Evolutionary conservation across 352 stramenopile species (phyloP).

Genomic region (Phytophthora citricola): DNA sequence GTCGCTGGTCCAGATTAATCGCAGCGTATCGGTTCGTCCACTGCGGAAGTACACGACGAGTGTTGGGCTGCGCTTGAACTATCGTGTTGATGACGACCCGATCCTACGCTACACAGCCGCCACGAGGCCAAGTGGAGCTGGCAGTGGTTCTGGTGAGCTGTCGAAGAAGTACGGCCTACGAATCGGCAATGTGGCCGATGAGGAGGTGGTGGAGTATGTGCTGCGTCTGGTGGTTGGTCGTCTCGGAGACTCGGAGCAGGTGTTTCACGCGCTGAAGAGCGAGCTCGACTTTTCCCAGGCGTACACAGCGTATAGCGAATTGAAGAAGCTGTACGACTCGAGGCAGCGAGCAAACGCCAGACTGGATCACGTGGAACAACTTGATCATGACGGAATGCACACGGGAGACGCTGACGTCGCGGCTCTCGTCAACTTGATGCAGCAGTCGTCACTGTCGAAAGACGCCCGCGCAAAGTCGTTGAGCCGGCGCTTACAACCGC

Average conservation of each 20-base stretch:
- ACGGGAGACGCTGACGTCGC: conserved; percentile 10
- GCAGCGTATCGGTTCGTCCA: conserved; percentile 14
- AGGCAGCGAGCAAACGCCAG: conserved; percentile 13
- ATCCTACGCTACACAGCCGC: conserved; percentile 69
- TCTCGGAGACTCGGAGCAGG: conserved; percentile 41
- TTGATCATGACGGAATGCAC: conserved; percentile 10
- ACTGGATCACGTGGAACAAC: conserved; percentile 16
- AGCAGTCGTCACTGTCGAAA: conserved; percentile 25
- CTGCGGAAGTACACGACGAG: conserved; percentile 43
- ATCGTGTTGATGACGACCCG: conserved; percentile 66
- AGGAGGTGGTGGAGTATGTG: conserved; percentile 53
- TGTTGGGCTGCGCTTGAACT: conserved; percentile 48
- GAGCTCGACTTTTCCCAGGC: conserved; percentile 40
- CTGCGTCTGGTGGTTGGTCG: conserved; percentile 42
- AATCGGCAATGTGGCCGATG: conserved; percentile 33
- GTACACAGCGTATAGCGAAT: conserved; percentile 47
- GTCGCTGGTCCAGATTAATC: conserved; percentile 26
- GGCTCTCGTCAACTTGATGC: conserved; percentile 31
- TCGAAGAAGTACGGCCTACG: conserved; percentile 26
- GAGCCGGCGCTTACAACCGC: conserved; percentile 46
- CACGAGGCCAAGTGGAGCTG: conserved; percentile 39
- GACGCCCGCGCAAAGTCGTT: conserved; percentile 11
- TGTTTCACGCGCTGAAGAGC: conserved; percentile 46
- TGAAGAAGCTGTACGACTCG: conserved; percentile 41
- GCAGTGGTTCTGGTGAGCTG: conserved; percentile 33